Evolutionary conservation across 352 stramenopile species (phyloP), one percentile per base, ranked within the genome.

Genomic region (Phytophthora cajani): DNA sequence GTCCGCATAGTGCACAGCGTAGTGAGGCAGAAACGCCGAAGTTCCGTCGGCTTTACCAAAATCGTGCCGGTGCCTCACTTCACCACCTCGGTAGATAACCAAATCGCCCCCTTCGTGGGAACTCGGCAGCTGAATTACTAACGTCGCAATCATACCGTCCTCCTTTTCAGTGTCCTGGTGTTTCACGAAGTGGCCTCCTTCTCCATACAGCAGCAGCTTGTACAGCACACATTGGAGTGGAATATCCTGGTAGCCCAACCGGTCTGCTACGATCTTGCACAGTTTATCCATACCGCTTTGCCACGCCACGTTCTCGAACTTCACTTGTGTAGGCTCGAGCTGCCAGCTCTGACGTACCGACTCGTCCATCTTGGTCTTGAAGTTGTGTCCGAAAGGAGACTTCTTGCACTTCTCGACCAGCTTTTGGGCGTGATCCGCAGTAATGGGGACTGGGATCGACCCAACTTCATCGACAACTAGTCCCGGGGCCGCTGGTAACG

Each of bases 161-260:
- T 88, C 62, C 32, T 86, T 86, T 68, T 84, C 80, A 33, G 75
- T 87, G 62, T 87, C 78, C 40, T 76, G 72, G 38, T 86, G 77
- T 23, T 71, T 70, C 3, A 71, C 40, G 44, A 83, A 88, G 42
- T 84, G 78, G 19, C 73, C 70, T 32, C 67, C 77, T 42, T 68
- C 12, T 25, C 74, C 78, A 44, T 85, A 85, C 38, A 86, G 46
- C 33, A 86, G 44, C 58, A 88, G 21, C 74, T 88, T 86, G 67
- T 85, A 82, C 57, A 64, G 40, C 11, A 30, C 12, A 9, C 71
- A 62, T 11, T 52, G 51, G 32, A 72, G 58, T 16, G 58, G 23
- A 1, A 67, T 27, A 21, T 42, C 51, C 21, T 42, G 19, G 44
- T 64, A 72, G 1, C 65, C 58, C 12, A 72, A 36, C 2, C 58